phyloP scores from a whole-genome alignment of 495 filamentous ascomycete genomes.

The Lophiotrema nucula region DNA sequence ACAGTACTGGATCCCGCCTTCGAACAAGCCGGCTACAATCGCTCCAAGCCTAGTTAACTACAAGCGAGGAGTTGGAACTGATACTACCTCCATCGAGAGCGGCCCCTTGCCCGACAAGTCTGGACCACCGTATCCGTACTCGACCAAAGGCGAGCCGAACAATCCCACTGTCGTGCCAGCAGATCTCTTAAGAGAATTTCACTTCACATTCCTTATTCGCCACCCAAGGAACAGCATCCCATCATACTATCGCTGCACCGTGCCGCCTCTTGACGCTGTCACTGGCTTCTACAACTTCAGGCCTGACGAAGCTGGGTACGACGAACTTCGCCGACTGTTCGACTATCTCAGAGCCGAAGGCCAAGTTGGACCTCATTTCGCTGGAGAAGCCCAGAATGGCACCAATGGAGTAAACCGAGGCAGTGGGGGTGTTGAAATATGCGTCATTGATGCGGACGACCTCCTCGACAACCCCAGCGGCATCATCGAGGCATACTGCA shows the following conservation, averaged over 20 bases:
- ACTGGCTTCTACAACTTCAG: conserved; percentile 88
- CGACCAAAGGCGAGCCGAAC: conserved; percentile 53
- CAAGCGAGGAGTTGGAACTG: conserved; percentile 63
- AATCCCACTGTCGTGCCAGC: conserved; percentile 86
- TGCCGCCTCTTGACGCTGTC: conserved; percentile 73
- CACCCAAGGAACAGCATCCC: conserved; percentile 85
- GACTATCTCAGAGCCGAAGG: conserved; percentile 68
- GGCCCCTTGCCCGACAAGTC: conserved; percentile 10
- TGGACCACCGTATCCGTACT: conserved; percentile 55
- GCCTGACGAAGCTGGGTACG: conserved; percentile 84
- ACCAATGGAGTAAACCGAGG: conserved; percentile 36
- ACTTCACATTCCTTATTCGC: conserved; percentile 97
- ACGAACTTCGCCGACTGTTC: conserved; percentile 79
- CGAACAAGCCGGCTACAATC: conserved; percentile 62
- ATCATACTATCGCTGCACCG: conserved; percentile 92
- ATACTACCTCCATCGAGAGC: conserved; percentile 36
- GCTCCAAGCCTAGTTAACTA: conserved; percentile 68
- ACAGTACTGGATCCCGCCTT: conserved; percentile 79
- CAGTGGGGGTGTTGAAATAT: conserved; percentile 59
- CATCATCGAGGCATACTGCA: conserved; percentile 74
- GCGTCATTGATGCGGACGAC: conserved; percentile 93
- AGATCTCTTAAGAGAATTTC: conserved; percentile 67
- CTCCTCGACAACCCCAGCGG: conserved; percentile 76
- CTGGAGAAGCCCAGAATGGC: conserved; percentile 43
- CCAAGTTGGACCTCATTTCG: conserved; percentile 62